Base-by-base conservation (phyloP, 768 basidiomycete species). In the Leccinum arenicola region DNA sequence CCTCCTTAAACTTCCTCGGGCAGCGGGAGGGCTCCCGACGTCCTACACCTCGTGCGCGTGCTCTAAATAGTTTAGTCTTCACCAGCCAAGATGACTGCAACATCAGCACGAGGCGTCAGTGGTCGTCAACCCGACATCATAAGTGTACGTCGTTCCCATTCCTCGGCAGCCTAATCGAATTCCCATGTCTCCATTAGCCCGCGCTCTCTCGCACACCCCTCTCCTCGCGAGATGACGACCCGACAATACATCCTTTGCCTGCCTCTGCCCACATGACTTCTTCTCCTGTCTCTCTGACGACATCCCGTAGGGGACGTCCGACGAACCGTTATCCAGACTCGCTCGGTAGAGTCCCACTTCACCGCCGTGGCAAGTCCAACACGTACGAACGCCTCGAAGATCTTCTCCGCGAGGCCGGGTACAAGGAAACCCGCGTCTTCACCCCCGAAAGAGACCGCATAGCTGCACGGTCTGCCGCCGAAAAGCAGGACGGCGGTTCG, bases 341-440 rank as follows among this genome's bases (percentile, higher is more conserved):
- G 47, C 82, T 89, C 7, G 81, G 84, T 4, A 84, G 87, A 29
- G 86, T 90, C 6, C 91, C 89, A 0, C 75, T 92, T 14, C 90
- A 92, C 68, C 81, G 88, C 23, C 78, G 91, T 56, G 91, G 91
- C 2, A 92, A 84, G 19, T 91, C 91, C 3, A 84, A 82, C 61
- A 90, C 84, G 4, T 94, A 93, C 63, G 93, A 95, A 64, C 80
- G 84, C 6, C 80, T 96, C 19, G 94, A 94, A 63, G 91, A 95
- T 74, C 78, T 97, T 17, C 79, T 97, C 27, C 79, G 84, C 52
- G 89, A 93, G 70, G 92, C 92, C 1, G 94, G 94, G 2, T 95
- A 95, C 78, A 93, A 93, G 71, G 94, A 96, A 69, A 95, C 93
- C 3, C 83, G 93, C 47, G 81, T 97, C 11, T 90, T 91, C 66